These are phyloP conservation scores for Chaetomium sp. DNA, from an alignment of 2,329 filamentous ascomycete genomes.

Conservation along the genomic window DNA sequence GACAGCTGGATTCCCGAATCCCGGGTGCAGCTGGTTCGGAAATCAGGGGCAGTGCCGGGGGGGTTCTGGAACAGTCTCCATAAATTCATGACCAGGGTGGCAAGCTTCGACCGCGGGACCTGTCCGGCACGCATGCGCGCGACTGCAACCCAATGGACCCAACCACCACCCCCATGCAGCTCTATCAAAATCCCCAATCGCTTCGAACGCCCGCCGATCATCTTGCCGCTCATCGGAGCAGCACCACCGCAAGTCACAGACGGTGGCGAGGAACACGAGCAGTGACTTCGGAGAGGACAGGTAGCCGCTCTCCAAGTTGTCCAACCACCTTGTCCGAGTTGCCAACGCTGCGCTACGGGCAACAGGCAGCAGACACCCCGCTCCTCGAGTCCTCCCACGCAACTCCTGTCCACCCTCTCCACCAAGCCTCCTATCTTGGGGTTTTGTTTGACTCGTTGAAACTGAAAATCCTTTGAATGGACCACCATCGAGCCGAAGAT, in stretches of 20 bases:
- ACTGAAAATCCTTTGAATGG: slow-evolving; percentile 8
- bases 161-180: slow-evolving; percentile 8
- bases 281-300: slow-evolving; percentile 2
- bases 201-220: slow-evolving; percentile 13
- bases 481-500: slow-evolving; percentile 11
- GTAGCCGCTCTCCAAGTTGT: not conserved
- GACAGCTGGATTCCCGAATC: slow-evolving; percentile 19
- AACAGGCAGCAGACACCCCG: not conserved
- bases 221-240: slow-evolving; percentile 12
- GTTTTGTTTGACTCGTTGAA: slow-evolving; percentile 17
- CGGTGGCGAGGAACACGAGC: not conserved
- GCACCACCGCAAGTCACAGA: not conserved
- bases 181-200: slow-evolving; percentile 14
- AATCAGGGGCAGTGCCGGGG: slow-evolving; percentile 7
- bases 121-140: slow-evolving; percentile 12
- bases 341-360: not conserved
- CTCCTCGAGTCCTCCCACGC: slow-evolving; percentile 7
- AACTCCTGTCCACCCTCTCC: not conserved
- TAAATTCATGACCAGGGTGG: slow-evolving; percentile 15
- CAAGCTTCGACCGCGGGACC: slow-evolving; percentile 21
- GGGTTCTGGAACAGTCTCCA: slow-evolving; percentile 19
- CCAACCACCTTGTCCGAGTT: slow-evolving; percentile 6
- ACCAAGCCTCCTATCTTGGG: slow-evolving; percentile 1
- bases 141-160: slow-evolving; percentile 10
- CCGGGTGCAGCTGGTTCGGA: slow-evolving; percentile 22